Evolutionary conservation across 192 early-diverging fungal genomes (phyloP).

Genomic region (Linnemannia zychae): DNA sequence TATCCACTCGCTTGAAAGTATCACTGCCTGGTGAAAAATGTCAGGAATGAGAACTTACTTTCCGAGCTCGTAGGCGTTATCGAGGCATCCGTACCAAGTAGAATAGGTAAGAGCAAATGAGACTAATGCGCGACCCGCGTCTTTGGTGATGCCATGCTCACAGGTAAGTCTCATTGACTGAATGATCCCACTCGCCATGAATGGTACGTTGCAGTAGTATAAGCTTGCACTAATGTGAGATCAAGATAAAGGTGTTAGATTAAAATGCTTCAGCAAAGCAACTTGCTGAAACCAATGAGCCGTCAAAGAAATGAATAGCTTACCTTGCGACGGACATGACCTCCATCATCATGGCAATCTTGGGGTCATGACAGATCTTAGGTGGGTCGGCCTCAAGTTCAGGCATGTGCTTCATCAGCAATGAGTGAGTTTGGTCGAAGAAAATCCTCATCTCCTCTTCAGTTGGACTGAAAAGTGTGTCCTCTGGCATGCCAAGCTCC

Average conservation of each 20-base stretch:
- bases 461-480: conserved; percentile 20
- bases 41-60: conserved; percentile 15
- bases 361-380: conserved; percentile 23
- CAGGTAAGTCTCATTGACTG: conserved; percentile 38
- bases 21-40: not conserved
- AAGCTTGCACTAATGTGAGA: conserved; percentile 34
- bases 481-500: conserved; percentile 30
- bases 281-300: not conserved
- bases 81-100: conserved; percentile 41
- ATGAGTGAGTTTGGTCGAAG: conserved; percentile 30
- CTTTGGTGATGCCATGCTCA: conserved; percentile 45
- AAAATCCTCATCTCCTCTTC: conserved; percentile 27
- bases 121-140: conserved; percentile 40
- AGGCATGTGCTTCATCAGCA: conserved; percentile 41
- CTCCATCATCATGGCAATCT: conserved; percentile 50
- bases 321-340: conserved; percentile 40
- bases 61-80: conserved; percentile 46
- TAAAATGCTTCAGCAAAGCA: no score
- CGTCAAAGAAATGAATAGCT: not conserved
- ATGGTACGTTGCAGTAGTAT: conserved; percentile 47
- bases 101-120: conserved; percentile 50
- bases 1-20: no score
- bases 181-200: conserved; percentile 33
- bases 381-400: conserved; percentile 26
- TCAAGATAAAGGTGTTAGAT: no score